These are phyloP conservation scores for Auriscalpium orientale DNA, from an alignment of 768 basidiomycete genomes.

Conservation along the genomic window DNA sequence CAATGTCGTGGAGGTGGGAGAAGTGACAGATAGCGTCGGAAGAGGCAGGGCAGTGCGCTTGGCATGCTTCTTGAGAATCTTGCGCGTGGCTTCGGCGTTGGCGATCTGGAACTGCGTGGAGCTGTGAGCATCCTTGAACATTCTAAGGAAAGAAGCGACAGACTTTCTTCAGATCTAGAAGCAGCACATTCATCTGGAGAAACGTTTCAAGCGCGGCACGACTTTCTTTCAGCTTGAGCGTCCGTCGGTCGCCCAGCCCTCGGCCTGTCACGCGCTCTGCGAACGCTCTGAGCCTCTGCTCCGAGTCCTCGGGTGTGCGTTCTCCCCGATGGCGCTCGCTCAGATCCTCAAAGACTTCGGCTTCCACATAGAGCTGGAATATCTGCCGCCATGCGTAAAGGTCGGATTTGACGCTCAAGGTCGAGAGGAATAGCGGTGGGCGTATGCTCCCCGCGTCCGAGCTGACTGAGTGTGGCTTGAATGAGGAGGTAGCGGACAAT, in stretches of 20 bases:
- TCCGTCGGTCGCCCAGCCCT: slow-evolving; percentile 36
- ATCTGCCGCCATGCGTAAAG: slow-evolving; percentile 87
- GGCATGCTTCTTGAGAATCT: slow-evolving; percentile 91
- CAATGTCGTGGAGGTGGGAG: neutral
- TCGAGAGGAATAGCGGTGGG: slow-evolving; percentile 5
- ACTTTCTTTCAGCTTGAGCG: slow-evolving; percentile 41
- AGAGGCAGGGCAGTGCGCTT: slow-evolving; percentile 82
- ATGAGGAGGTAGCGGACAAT: slow-evolving; percentile 24
- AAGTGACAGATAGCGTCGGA: slow-evolving; percentile 25
- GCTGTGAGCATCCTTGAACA: neutral
- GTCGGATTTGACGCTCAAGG: slow-evolving; percentile 36
- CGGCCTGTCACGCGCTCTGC: slow-evolving; percentile 42
- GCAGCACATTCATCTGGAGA: slow-evolving; percentile 60
- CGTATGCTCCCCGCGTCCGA: slow-evolving; percentile 19
- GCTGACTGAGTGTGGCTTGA: slow-evolving; percentile 26
- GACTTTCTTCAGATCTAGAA: slow-evolving; percentile 79
- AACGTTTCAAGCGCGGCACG: slow-evolving; percentile 40
- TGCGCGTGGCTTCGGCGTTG: slow-evolving; percentile 83
- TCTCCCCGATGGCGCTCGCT: slow-evolving; percentile 63
- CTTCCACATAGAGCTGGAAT: slow-evolving; percentile 80
- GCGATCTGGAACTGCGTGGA: slow-evolving; percentile 62
- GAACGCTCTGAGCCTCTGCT: slow-evolving; percentile 62
- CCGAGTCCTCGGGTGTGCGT: slow-evolving; percentile 59
- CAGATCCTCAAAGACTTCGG: slow-evolving; percentile 75
- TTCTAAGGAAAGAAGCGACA: neutral